A percentile compares a stretch with the other conserved stretches of the same genome.
Conservation (phyloP, 495 filamentous ascomycete species). For the Paragyromitra xinjiangensis region DNA sequence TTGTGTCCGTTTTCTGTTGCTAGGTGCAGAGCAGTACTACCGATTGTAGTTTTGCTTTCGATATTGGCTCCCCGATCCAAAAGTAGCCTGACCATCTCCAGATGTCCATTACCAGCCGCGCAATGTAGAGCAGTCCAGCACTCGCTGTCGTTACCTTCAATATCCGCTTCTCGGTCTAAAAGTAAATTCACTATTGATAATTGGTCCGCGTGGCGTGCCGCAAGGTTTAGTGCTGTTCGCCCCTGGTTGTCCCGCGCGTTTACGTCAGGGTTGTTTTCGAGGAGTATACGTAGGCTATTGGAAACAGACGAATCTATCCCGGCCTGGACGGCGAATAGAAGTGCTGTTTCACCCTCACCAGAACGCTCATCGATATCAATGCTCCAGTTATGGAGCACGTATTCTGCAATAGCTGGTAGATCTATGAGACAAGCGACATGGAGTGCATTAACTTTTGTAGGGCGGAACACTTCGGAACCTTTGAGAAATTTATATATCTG, state of each 20-base stretch:
- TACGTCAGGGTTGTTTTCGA: background rate
- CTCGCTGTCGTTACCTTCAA: background rate
- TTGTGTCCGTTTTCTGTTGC: background rate
- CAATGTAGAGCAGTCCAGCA: background rate
- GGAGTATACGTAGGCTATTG: background rate
- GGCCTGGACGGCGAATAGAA: constrained; percentile 14
- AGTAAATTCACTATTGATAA: constrained; percentile 1
- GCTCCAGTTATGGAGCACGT: constrained; percentile 15
- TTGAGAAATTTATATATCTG: constrained; percentile 24
- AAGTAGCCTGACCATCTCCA: background rate
- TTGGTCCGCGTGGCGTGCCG: background rate
- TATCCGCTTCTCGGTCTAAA: constrained; percentile 25
- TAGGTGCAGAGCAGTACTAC: background rate
- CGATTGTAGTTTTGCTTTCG: background rate
- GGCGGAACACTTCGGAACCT: background rate
- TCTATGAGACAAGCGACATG: constrained; percentile 20
- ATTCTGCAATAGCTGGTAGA: constrained; percentile 1
- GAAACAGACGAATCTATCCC: background rate
- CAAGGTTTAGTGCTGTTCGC: background rate
- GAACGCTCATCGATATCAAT: constrained; percentile 22
- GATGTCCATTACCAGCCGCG: background rate
- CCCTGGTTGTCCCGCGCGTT: constrained; percentile 1
- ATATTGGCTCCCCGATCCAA: constrained; percentile 11
- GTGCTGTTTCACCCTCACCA: constrained; percentile 9
- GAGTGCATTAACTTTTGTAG: constrained; percentile 10